Base-by-base conservation (phyloP, 75 land plant genomes). In the Pseudotsuga menziesii region DNA sequence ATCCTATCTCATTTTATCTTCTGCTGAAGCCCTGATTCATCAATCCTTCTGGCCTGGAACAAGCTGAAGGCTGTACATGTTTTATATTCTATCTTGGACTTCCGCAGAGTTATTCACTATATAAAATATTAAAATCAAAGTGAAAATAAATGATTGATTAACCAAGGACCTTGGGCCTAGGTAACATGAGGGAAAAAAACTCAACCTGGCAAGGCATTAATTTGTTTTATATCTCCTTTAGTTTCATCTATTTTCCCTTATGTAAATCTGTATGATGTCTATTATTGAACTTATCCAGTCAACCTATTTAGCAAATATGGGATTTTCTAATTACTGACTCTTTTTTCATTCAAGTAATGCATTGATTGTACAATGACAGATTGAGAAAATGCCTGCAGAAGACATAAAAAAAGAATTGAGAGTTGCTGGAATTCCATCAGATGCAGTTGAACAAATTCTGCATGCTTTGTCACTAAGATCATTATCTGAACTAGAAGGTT, bases 401-500 rank as follows among this genome's bases (percentile, higher is more conserved):
- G 99, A 90, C 76, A 78, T 94, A 32, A 93, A 92, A 81, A 88
- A 83, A 35, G 92, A 94, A 72, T 75, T 97, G 67, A 77, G 39
- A 32, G 74, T 76, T 57, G 76, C 77, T 78, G 93, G 93, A 72
- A 77, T 94, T 58, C 85, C 93, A 22, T 69, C 75, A 48, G 88
- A 90, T 61, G 93, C 93, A 52, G 81, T 88, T 75, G 82, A 92
- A 57, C 89, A 91, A 36, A 84, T 94, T 66, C 75, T 94, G 76
- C 78, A 89, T 73, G 90, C 93, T 57, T 86, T 92, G 59, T 82
- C 94, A 14, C 75, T 97, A 20, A 85, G 86, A 77, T 90, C 93
- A 44, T 80, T 97, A 76, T 56, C 80, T 64, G 83, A 84, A 57
- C 79, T 97, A 67, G 95, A 94, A 94, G 99, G 99, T 97, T 78